phyloP scores from a whole-genome alignment of 352 stramenopile genomes.

The Elongisporangium senticosum region DNA sequence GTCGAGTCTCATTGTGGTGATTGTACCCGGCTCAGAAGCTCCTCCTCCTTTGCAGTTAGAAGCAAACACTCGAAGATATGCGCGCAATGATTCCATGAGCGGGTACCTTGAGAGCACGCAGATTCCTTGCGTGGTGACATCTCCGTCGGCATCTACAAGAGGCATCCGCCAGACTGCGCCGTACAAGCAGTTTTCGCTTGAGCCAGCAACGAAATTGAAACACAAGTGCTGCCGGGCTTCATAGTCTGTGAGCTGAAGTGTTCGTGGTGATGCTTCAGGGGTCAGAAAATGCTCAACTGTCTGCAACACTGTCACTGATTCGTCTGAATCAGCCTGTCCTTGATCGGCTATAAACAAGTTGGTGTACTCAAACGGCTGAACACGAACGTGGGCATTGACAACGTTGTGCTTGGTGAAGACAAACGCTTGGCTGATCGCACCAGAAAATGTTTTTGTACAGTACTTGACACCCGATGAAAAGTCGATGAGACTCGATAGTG shows the following conservation, averaged over 20 bases:
- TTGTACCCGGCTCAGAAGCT: not conserved
- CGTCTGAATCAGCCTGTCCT: not conserved
- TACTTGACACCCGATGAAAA: not conserved
- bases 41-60: not conserved
- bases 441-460: slow-evolving; percentile 5
- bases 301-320: slow-evolving; percentile 10
- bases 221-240: slow-evolving; percentile 15
- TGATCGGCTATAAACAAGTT: not conserved
- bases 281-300: slow-evolving; percentile 42
- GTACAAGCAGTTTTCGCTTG: slow-evolving; percentile 25
- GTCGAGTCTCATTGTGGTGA: not conserved
- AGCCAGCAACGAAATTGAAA: slow-evolving; percentile 56
- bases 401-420: slow-evolving; percentile 9
- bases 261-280: slow-evolving; percentile 16
- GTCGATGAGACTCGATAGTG: not conserved
- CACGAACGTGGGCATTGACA: not conserved
- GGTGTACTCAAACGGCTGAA: slow-evolving; percentile 1
- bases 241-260: slow-evolving; percentile 6
- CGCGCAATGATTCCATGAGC: slow-evolving; percentile 41
- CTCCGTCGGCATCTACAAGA: not conserved
- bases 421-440: slow-evolving; percentile 22
- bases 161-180: slow-evolving; percentile 33
- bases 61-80: slow-evolving; percentile 18
- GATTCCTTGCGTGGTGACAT: slow-evolving; percentile 19
- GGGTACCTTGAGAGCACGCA: slow-evolving; percentile 52